These are phyloP conservation scores for Citrus reticulata DNA, from an alignment of 345 rosid species.

Conservation along the genomic window DNA sequence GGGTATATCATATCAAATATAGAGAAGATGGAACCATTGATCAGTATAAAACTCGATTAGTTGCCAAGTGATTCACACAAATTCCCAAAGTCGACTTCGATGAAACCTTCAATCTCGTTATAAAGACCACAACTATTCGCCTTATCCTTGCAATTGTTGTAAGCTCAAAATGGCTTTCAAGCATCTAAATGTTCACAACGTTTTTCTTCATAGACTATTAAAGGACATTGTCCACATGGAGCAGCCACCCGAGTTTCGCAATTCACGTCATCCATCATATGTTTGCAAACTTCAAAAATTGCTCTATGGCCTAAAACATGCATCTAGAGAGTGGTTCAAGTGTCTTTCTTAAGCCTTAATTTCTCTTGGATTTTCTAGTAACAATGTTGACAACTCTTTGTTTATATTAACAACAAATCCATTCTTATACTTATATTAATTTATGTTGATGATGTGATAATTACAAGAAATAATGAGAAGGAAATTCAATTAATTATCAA, in stretches of 20 bases:
- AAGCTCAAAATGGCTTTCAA: too few relatives aligned
- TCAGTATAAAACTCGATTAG: not conserved
- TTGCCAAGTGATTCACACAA: not conserved
- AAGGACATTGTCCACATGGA: not conserved
- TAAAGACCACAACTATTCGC: too few relatives aligned
- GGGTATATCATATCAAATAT: too few relatives aligned
- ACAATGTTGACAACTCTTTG: not conserved
- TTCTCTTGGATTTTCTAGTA: not conserved
- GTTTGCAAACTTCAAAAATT: not conserved
- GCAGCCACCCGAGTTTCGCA: not conserved
- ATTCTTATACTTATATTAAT: too few relatives aligned
- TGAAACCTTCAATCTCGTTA: not conserved
- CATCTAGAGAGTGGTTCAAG: not conserved
- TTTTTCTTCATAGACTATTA: not conserved
- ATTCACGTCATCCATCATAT: not conserved
- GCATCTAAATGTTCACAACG: too few relatives aligned
- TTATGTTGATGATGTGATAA: too few relatives aligned
- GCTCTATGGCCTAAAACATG: not conserved
- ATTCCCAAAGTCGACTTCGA: too few relatives aligned
- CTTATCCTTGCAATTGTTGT: too few relatives aligned
- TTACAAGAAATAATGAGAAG: too few relatives aligned
- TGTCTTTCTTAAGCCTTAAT: not conserved
- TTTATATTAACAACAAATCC: not conserved
- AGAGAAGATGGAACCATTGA: not conserved
- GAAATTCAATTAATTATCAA: too few relatives aligned